Base-by-base conservation (phyloP, 495 filamentous ascomycete genomes). In the Lepraria neglecta region DNA sequence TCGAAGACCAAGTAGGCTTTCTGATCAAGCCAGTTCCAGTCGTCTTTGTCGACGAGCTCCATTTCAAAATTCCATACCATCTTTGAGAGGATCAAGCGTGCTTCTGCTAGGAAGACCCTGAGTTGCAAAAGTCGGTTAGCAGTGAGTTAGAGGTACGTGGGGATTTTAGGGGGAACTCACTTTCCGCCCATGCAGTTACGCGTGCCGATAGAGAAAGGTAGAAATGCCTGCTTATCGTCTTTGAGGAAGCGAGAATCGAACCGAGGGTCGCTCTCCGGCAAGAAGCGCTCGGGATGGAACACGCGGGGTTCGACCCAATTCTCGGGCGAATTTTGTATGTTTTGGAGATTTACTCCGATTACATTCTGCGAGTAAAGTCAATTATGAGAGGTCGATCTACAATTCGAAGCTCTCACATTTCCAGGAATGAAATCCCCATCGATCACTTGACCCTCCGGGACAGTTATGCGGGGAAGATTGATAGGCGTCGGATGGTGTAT, bases 401-500 rank as follows among this genome's bases (percentile, higher is more conserved):
- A 17, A 1, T 10, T 35, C 12, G 2, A 27, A 30, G 12, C 7
- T 21, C 60, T 30, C 1, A 62, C 60, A 4, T 51, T 42, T 9
- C 52, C 60, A 6, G 60, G 60, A 9, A 62, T 24, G 38, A 15
- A 57, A 10, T 46, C 14, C 0, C 53, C 60, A 42, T 15, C 47
- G n/a, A 61, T 44, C 4, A 5, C 14, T 27, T 43, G 15, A 3
- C 47, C 48, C 3, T 69, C 80, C 10, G 24, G 0, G 24, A 24
- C 24, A 1, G 24, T 24, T 1, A 24, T 24, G 2, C 2, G 24
- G 24, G 24, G 24, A 24, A 24, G 24, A 24, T 24, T 24, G 2
- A 24, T 24, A 24, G 82, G 77, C 0, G 78, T 74, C 5, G 83
- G 80, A 5, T 83, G 82, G 64, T 83, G 81, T 47, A 83, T 71